Conservation (phyloP, 176 grass and related monocot species). For the Oropetium thomaeum region DNA sequence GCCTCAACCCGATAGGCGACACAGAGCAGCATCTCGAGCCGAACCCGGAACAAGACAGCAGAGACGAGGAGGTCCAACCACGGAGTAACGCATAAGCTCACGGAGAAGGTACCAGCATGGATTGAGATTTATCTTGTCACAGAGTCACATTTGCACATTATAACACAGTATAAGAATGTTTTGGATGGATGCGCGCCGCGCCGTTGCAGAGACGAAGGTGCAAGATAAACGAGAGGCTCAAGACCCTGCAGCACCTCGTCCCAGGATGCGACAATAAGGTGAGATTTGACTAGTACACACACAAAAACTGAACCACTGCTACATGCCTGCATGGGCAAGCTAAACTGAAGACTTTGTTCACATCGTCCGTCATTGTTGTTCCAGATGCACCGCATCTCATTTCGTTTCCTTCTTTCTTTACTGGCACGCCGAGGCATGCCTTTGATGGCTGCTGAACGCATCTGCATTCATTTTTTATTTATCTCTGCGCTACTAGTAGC, state of each 20-base stretch:
- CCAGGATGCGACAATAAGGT: conserved; percentile 31
- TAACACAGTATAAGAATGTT: background rate
- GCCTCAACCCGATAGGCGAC: background rate
- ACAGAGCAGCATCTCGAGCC: background rate
- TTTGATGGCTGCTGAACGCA: too few relatives aligned
- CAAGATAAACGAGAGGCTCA: conserved; percentile 11
- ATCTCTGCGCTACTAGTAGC: background rate
- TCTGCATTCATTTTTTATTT: background rate
- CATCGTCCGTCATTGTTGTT: background rate
- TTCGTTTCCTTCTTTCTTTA: background rate
- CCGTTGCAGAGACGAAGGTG: conserved; percentile 21
- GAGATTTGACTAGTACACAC: too few relatives aligned
- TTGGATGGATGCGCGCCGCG: background rate
- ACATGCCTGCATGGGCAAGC: background rate
- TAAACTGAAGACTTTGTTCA: background rate
- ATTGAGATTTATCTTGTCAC: background rate
- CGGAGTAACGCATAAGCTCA: background rate
- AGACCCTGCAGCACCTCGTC: conserved; percentile 14
- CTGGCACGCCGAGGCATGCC: background rate
- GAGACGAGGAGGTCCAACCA: background rate
- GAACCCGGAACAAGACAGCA: background rate
- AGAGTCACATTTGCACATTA: background rate
- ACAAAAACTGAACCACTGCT: background rate
- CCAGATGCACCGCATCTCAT: background rate
- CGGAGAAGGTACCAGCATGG: background rate